Evolutionary conservation across 225 moss, liverwort and hornwort species (phyloP), one percentile per base, ranked within the genome.

Genomic region (Takakia lepidozioides): DNA sequence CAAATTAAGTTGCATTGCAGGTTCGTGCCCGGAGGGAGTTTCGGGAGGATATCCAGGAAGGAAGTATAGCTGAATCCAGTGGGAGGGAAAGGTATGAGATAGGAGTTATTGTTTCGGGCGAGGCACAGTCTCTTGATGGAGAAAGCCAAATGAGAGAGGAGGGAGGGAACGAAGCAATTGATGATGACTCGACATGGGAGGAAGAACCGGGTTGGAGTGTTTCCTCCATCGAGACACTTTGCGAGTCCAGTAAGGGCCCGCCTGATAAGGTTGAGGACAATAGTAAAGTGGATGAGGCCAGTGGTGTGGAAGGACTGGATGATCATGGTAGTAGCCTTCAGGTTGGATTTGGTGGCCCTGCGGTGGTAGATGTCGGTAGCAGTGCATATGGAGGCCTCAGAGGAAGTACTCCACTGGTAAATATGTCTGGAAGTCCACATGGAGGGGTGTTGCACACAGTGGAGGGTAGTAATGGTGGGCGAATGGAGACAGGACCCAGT

Each of bases 91-190:
- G 88, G 64, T 85, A 71, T 29, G 87, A 76, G 10, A 58, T 43
- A 24, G 66, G 72, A 28, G 65, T 76, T 27, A 17, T 62, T 21
- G 76, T 69, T 23, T 63, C 80, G 19, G 68, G 64, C 25, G 86
- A 82, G 58, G 93, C 89, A 4, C 89, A 93, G 57, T 68, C 89
- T 63, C 84, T 90, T 13, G 93, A 95, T 48, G 93, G 83, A 5
- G 93, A 95, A 70, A 71, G 65, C 16, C 68, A 77, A 60, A 77
- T 86, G 84, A 71, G 93, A 45, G 86, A 87, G 50, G 85, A 93
- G 59, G 86, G 59, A 54, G 89, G 89, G 3, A 89, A 95, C 38
- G 79, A 81, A 43, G 93, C 93, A 4, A 54, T 95, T n/a, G 93
- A 95, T 49, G 93, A 84, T 48, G 89, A 89, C 60, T 62, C 83